Evolutionary conservation across 768 basidiomycete genomes (phyloP), one percentile per base, ranked within the genome.

Genomic region (Psilocybe cyanescens): DNA sequence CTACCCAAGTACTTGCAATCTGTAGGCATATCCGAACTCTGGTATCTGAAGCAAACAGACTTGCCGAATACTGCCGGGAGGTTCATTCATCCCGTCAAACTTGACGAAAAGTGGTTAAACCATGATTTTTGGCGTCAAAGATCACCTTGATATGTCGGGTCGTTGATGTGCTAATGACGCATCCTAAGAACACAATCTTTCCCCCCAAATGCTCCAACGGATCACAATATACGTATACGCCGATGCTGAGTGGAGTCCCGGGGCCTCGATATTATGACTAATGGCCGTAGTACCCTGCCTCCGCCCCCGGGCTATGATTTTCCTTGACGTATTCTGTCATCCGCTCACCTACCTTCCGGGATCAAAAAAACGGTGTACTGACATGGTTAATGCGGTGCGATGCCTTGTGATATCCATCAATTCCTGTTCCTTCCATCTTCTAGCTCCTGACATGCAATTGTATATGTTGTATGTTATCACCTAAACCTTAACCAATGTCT

Each of bases 1-100:
- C 74, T 91, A 63, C 79, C 78, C 50, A 78, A 80, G 9, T 99
- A 98, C 74, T 77, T 95, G 30, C 75, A 78, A 49, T 76, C 76
- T 2, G 70, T 83, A n/a, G 85, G 83, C 3, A 81, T 97, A 30
- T 67, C 75, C 8, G 86, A 91, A 60, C 69, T 93, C 3, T 92
- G 89, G 89, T 83, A 79, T 74, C 74, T 94, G 56, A 76, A 80
- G 61, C 65, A 67, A 19, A 76, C 78, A 1, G 70, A 74, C 0
- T 65, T 52, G 17, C 70, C 72, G n/a, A 86, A 87, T 62, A 60
- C 70, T 28, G 80, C 77, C 45, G 86, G 84, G 19, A 77, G 87
- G 62, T 68, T 61, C 59, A 72, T 83, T 14, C 73, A 69, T 3
- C 68, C 87, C 49, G 76, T 78, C 49, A 80, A 74, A 66, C 69